phyloP scores from a whole-genome alignment of 2,329 filamentous ascomycete species.

The Sphaerulina musiva region DNA sequence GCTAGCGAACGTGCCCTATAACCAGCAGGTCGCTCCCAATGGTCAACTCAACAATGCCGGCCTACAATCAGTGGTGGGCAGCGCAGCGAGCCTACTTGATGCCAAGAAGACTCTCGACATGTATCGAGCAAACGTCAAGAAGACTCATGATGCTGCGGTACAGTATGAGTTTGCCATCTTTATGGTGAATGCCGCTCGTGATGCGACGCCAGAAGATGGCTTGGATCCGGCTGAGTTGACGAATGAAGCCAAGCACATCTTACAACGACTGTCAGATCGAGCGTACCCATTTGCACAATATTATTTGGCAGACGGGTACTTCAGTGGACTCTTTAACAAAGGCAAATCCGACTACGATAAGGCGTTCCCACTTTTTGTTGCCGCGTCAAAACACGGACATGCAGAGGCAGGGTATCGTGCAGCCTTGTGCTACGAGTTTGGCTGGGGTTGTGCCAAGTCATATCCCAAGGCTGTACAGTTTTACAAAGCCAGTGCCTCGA shows the following conservation, averaged over 20 bases:
- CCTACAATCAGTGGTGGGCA: slow-evolving; percentile 71
- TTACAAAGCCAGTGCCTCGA: slow-evolving; percentile 80
- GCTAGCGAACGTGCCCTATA: slow-evolving; percentile 62
- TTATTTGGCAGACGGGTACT: slow-evolving; percentile 89
- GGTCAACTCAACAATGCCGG: slow-evolving; percentile 70
- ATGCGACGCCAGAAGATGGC: slow-evolving; percentile 49
- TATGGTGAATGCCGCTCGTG: slow-evolving; percentile 81
- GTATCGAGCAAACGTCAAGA: slow-evolving; percentile 96
- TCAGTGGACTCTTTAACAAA: slow-evolving; percentile 91
- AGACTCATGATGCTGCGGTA: slow-evolving; percentile 81
- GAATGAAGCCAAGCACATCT: slow-evolving; percentile 79
- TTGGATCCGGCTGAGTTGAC: slow-evolving; percentile 57
- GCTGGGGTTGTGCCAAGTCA: slow-evolving; percentile 89
- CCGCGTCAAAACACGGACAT: slow-evolving; percentile 93
- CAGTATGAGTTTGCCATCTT: slow-evolving; percentile 97
- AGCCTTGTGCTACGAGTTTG: slow-evolving; percentile 94
- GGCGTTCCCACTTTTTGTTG: slow-evolving; percentile 85
- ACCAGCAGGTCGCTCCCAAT: slow-evolving; percentile 64
- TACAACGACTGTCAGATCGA: slow-evolving; percentile 76
- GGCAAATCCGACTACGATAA: slow-evolving; percentile 86
- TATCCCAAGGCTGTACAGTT: slow-evolving; percentile 90
- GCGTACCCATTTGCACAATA: slow-evolving; percentile 97
- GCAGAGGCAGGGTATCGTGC: slow-evolving; percentile 92
- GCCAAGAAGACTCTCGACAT: slow-evolving; percentile 93
- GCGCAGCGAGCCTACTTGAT: slow-evolving; percentile 83